Evolutionary conservation across 2,329 filamentous ascomycete species (phyloP).

Genomic region (Hypoxylon sp.): DNA sequence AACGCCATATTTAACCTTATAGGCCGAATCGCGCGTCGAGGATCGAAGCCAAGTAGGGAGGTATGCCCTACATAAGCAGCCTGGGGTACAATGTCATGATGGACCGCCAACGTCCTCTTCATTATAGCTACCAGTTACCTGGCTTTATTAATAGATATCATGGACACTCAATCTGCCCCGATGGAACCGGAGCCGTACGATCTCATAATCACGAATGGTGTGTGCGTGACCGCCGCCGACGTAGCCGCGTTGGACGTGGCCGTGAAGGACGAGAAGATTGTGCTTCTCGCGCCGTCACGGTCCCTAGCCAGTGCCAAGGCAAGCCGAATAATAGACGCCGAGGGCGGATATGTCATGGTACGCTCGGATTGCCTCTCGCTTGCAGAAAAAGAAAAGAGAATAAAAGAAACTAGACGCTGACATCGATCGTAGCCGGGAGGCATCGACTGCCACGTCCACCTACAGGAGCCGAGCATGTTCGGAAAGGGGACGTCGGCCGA

Average conservation of each 20-base stretch:
- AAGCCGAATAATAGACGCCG: constrained; percentile 50
- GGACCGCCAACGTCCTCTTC: not conserved
- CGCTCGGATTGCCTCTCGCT: not conserved
- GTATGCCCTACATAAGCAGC: constrained; percentile 2
- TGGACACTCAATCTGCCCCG: not conserved
- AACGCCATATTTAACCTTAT: constrained; percentile 1
- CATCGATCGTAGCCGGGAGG: constrained; percentile 46
- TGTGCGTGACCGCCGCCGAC: constrained; percentile 54
- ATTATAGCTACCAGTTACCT: too few relatives aligned
- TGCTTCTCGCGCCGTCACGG: constrained; percentile 49
- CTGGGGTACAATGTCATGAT: not conserved
- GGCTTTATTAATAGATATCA: not conserved
- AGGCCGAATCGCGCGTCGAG: not conserved
- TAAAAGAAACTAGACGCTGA: constrained; percentile 1
- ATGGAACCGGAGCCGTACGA: constrained; percentile 45
- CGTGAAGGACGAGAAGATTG: constrained; percentile 54
- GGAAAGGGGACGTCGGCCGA: constrained; percentile 46
- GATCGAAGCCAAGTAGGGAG: not conserved
- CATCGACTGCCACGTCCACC: constrained; percentile 52
- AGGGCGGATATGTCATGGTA: constrained; percentile 54
- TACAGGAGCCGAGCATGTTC: constrained; percentile 50
- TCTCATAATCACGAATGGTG: constrained; percentile 53
- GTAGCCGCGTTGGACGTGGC: constrained; percentile 52
- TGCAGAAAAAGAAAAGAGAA: too few relatives aligned
- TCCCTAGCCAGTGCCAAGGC: constrained; percentile 43